phyloP scores from a whole-genome alignment of 768 basidiomycete species.

The Kwoniella sp. region DNA sequence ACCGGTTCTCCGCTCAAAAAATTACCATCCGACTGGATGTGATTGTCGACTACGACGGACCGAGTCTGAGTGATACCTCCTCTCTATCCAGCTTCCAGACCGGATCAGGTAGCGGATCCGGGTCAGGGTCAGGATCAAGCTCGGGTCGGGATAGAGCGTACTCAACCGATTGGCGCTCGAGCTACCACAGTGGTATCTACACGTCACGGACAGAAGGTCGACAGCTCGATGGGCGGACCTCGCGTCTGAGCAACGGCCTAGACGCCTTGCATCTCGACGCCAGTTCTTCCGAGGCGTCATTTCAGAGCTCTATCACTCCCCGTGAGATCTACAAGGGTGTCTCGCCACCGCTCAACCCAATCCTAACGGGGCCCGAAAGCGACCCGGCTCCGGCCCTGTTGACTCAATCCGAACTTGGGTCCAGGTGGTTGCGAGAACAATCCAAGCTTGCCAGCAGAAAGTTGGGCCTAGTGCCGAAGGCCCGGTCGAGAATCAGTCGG shows the following conservation, averaged over 20 bases:
- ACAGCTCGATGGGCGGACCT: no score
- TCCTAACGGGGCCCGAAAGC: constrained; percentile 24
- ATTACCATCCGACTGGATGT: constrained; percentile 75
- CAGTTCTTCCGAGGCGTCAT: background rate
- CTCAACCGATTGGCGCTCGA: constrained; percentile 24
- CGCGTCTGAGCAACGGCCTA: background rate
- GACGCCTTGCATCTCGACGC: background rate
- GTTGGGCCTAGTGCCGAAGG: constrained; percentile 2
- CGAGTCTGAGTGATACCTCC: constrained; percentile 80
- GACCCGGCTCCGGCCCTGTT: constrained; percentile 25
- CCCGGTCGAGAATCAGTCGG: background rate
- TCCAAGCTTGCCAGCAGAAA: constrained; percentile 62
- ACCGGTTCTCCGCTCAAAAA: constrained; percentile 56
- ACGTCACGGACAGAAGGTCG: no score
- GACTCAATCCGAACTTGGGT: constrained; percentile 58
- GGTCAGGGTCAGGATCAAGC: background rate
- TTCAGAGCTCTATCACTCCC: background rate
- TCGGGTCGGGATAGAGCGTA: constrained; percentile 53
- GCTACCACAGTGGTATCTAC: background rate
- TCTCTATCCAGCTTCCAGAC: constrained; percentile 70
- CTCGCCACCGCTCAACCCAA: background rate
- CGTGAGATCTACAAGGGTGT: background rate
- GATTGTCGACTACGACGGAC: constrained; percentile 82
- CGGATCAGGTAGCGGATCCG: constrained; percentile 55
- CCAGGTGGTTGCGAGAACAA: constrained; percentile 79